phyloP scores from a whole-genome alignment of 768 basidiomycete species.

The Exsudoporus frostii region DNA sequence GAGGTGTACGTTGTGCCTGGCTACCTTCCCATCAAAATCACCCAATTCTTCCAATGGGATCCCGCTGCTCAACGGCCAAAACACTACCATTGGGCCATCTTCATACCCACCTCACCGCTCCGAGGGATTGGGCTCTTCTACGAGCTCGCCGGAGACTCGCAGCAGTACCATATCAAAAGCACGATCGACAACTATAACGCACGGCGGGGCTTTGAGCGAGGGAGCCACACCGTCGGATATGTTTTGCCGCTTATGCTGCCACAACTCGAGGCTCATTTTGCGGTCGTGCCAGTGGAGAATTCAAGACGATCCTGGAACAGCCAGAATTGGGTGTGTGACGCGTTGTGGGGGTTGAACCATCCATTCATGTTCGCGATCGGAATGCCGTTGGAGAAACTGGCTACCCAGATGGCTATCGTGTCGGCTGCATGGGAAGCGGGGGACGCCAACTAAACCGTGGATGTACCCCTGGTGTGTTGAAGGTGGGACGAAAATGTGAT shows the following conservation, averaged over 20 bases:
- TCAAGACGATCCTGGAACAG: neutral
- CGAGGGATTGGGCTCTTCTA: slow-evolving; percentile 5
- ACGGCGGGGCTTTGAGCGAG: neutral
- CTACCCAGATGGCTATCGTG: slow-evolving; percentile 9
- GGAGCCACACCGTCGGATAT: slow-evolving; percentile 11
- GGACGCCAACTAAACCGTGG: neutral
- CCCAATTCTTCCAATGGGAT: neutral
- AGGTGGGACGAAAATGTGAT: neutral
- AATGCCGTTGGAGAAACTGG: neutral
- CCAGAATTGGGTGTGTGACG: slow-evolving; percentile 5
- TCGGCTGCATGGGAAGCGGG: neutral
- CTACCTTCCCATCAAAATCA: slow-evolving; percentile 5
- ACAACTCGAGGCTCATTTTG: slow-evolving; percentile 2
- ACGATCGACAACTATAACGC: neutral
- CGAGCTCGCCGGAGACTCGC: neutral
- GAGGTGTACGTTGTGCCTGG: neutral
- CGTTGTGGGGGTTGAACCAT: slow-evolving; percentile 3
- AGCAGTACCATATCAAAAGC: neutral
- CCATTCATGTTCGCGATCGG: neutral
- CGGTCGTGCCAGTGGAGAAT: neutral
- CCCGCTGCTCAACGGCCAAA: neutral
- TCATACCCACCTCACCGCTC: slow-evolving; percentile 7
- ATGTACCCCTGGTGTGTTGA: neutral
- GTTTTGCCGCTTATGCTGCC: slow-evolving; percentile 4
- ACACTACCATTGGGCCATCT: slow-evolving; percentile 9